A percentile compares a stretch with the other conserved stretches of the same genome.
Conservation (phyloP, 257 asterid genomes). For the Apocynum venetum region DNA sequence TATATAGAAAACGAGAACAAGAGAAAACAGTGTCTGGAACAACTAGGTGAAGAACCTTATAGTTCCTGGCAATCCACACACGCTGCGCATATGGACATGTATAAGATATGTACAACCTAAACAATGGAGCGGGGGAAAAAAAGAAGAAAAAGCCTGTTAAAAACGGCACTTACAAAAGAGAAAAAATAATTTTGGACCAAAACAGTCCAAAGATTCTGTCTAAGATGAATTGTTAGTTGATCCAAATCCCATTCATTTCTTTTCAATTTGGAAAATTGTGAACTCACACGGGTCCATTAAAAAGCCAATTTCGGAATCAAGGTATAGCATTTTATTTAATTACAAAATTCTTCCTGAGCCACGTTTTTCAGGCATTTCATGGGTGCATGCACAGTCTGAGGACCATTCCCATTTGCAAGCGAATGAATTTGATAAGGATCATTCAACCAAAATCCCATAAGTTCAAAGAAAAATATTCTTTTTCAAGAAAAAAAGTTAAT, state of each 20-base stretch:
- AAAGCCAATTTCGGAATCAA: background rate
- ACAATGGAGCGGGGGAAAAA: conserved; percentile 21
- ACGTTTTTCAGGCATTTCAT: background rate
- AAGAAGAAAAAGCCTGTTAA: background rate
- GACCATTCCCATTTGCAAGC: too few relatives aligned
- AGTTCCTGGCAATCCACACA: conserved; percentile 71
- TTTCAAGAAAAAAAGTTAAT: background rate
- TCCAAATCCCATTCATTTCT: background rate
- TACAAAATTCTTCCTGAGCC: background rate
- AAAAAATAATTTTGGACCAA: background rate
- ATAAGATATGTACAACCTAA: conserved; percentile 81
- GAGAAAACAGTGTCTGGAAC: background rate
- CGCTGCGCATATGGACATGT: conserved; percentile 88
- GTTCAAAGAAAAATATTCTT: background rate
- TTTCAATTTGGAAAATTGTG: background rate
- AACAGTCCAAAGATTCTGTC: background rate
- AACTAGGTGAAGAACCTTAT: conserved; percentile 48
- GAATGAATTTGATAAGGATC: background rate
- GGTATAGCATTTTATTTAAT: background rate
- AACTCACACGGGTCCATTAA: background rate
- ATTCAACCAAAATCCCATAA: background rate
- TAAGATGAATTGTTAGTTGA: background rate
- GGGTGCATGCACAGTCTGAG: background rate
- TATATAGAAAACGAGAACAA: background rate
- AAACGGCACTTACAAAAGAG: background rate